Percentiles rank a stretch among this genome's conserved stretches.
Evolutionary conservation across 805 yeast species (phyloP).

Genomic region (Candida oleophila): DNA sequence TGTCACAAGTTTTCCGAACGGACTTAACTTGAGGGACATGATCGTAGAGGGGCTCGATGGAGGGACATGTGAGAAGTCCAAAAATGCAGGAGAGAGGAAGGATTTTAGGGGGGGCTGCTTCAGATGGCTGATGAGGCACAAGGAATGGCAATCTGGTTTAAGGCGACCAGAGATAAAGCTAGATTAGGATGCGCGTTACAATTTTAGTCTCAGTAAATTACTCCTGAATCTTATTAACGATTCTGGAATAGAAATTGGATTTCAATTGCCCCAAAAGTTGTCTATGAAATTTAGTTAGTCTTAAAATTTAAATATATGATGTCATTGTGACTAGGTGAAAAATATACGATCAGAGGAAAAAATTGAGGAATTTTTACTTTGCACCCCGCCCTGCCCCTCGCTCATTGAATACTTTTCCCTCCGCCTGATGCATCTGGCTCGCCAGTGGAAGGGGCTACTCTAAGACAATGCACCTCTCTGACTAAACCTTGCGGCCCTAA

Average conservation of each 20-base stretch:
- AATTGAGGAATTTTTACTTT: neutral
- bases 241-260: too few species aligned
- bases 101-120: neutral
- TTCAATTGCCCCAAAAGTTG: neutral
- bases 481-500: too few species aligned
- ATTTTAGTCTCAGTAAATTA: neutral
- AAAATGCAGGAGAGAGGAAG: neutral
- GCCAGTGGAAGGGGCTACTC: neutral
- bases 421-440: neutral
- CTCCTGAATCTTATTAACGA: too few species aligned
- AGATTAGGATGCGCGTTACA: too few species aligned
- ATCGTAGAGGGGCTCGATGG: neutral
- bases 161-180: too few species aligned
- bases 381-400: neutral
- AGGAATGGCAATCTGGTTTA: too few species aligned
- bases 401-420: neutral
- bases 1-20: neutral
- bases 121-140: too few species aligned
- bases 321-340: neutral
- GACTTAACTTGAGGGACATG: neutral
- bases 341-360: neutral
- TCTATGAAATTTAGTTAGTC: neutral
- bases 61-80: neutral
- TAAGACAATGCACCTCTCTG: too few species aligned
- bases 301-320: too few species aligned